Base-by-base conservation (phyloP, 2,329 filamentous ascomycete species). In the Phyllosticta ampelicida region DNA sequence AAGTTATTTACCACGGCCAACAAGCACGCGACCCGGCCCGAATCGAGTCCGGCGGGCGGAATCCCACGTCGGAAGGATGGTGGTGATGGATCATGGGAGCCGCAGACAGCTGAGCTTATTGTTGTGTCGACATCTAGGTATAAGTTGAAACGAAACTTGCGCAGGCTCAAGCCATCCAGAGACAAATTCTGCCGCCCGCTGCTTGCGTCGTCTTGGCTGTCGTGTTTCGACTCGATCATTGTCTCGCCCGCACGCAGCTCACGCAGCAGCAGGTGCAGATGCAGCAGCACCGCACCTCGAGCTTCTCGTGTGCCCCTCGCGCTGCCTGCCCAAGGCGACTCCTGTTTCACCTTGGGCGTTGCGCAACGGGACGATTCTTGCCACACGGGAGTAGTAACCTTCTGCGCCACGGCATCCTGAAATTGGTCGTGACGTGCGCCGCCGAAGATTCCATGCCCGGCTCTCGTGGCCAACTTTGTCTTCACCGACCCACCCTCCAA, bases 271-370 rank as follows among this genome's bases (percentile, higher is more conserved):
- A 36, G n/a, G n/a, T n/a, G n/a, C n/a, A n/a, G n/a, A n/a, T n/a
- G 29, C 29, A 36, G 29, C 29, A 36, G 30, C 30, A 36, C 30
- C 5, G 11, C 30, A 11, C 9, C 28, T 9, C 9, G 9, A 30
- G 30, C 13, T n/a, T 44, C 36, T 44, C 6, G 16, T 44, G 36
- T 44, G 36, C 36, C 36, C 36, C 36, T 44, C 36, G 13, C 36
- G 36, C 36, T 44, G 36, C 36, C 13, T 44, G 36, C 36, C 36
- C 55, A 26, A 50, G 54, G 36, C 36, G n/a, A 9, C 55, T 58
- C 55, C 51, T 58, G 55, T 58, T 58, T 58, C 55, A 58, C 50
- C 51, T 53, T 58, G 55, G 53, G 51, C 55, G 51, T 57, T 57
- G 55, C 55, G 55, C 55, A 57, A 57, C 21, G 10, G 49, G 28